Evolutionary conservation across 2,329 filamentous ascomycete species (phyloP).

Genomic region (Ophiostoma triangulosporum): DNA sequence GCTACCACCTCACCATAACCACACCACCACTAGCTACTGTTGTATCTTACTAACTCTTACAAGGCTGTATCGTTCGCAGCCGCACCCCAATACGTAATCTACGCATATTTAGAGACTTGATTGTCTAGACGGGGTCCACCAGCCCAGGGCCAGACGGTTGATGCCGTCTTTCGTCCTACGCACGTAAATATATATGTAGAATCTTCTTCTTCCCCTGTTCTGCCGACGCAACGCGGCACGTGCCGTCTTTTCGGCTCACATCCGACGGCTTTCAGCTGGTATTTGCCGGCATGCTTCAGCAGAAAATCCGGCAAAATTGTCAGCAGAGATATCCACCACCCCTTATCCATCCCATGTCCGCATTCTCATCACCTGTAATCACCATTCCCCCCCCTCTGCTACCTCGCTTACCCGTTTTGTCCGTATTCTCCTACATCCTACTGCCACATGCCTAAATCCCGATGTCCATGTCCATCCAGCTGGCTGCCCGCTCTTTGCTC

Average conservation of each 20-base stretch:
- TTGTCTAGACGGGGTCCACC: neutral
- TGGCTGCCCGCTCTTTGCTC: neutral
- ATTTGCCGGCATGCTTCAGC: no score
- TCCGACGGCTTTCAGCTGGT: no score
- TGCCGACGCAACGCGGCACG: no score
- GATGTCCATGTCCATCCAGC: neutral
- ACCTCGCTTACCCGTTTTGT: neutral
- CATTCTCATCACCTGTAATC: neutral
- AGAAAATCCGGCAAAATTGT: neutral
- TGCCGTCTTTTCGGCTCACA: no score
- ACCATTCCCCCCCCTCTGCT: neutral
- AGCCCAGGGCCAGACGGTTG: no score
- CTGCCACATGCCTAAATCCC: neutral
- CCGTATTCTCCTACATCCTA: neutral
- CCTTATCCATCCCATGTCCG: neutral
- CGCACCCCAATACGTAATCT: no score
- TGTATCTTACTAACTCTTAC: neutral
- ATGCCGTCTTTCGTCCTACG: no score
- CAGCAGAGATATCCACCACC: no score
- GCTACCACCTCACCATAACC: no score
- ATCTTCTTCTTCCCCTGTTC: no score
- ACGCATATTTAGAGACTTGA: no score
- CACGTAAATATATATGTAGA: no score
- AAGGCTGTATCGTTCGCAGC: neutral
- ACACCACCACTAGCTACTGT: neutral